Conservation (phyloP, 2,329 filamentous ascomycete species). For the Talaromyces sp. region DNA sequence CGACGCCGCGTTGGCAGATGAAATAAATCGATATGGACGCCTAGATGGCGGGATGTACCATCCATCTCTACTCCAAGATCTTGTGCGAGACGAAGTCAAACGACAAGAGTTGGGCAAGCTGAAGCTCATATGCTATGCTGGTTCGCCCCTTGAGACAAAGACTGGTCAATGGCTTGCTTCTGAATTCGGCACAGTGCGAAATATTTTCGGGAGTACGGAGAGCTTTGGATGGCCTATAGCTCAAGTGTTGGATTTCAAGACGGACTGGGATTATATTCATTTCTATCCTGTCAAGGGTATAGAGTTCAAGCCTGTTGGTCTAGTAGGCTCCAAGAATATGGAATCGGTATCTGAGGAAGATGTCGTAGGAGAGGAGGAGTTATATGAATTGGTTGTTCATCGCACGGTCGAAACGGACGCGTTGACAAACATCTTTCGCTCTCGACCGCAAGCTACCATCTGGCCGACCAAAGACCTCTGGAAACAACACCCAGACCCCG, state of each 20-base stretch:
- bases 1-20: slow-evolving; percentile 19
- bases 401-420: slow-evolving; percentile 20
- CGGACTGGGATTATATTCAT: slow-evolving; percentile 25
- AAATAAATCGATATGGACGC: slow-evolving; percentile 24
- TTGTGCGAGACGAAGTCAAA: slow-evolving; percentile 21
- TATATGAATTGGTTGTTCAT: slow-evolving; percentile 29
- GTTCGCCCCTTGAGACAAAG: slow-evolving; percentile 29
- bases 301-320: slow-evolving; percentile 17
- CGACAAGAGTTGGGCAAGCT: slow-evolving; percentile 23
- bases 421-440: slow-evolving; percentile 26
- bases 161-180: slow-evolving; percentile 29
- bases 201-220: slow-evolving; percentile 29
- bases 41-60: slow-evolving; percentile 25
- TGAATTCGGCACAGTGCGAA: slow-evolving; percentile 12
- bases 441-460: slow-evolving; percentile 21
- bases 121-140: slow-evolving; percentile 24
- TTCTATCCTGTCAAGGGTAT: slow-evolving; percentile 23
- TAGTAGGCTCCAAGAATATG: not conserved
- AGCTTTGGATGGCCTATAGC: slow-evolving; percentile 23
- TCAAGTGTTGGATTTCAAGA: slow-evolving; percentile 12
- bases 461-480: slow-evolving; percentile 29
- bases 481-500: slow-evolving; percentile 25
- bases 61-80: slow-evolving; percentile 27
- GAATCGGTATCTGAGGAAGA: not conserved
- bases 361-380: slow-evolving; percentile 15